Base-by-base conservation (phyloP, 169 alveolate genomes). In the Eimeria necatrix region DNA sequence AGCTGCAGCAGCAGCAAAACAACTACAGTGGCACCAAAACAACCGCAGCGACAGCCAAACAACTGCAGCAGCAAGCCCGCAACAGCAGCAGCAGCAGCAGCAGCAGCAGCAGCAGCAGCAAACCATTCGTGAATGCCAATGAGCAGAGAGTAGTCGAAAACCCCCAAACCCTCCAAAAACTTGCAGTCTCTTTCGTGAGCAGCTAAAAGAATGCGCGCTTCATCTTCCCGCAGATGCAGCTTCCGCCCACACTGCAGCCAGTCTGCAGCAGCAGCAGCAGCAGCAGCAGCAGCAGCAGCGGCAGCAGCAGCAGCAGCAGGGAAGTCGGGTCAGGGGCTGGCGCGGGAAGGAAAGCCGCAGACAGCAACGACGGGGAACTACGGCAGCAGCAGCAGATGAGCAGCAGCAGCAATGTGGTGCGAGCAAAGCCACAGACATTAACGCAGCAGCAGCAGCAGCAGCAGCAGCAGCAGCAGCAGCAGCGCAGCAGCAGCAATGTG, bases 61-160 rank as follows among this genome's bases (percentile, higher is more conserved):
- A 6, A 8, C 24, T 68, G 78, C 12, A 9, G 78, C 78, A 24
- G 8, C 78, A 68, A 9, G 10, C 78, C 46, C 24, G 41, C 12
- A 6, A 24, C 78, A 12, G 10, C 78, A 9, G 32, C 78, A 68
- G 78, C 78, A 68, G 78, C 78, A 68, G 41, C 78, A 9, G 78
- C 78, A 68, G 24, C 78, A 20, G 78, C 78, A 68, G 20, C 20
- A 68, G 10, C 78, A 68, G 46, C 78, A 68, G 78, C 78, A 20
- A 12, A 86, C 93, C 93, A 48, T 48, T 56, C 49, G 80, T 86
- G 93, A 20, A 86, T 26, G 41, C 93, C 93, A 16, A 86, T 32
- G 18, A 86, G 83, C 4, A 86, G 41, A 16, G 93, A 86, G 83
- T 86, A 86, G 46, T 86, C 93, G 64, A 86, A 59, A 22, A 86